Base-by-base conservation (phyloP, 1,284 basidiomycete species). In the Ceraceosorus guamensis region DNA sequence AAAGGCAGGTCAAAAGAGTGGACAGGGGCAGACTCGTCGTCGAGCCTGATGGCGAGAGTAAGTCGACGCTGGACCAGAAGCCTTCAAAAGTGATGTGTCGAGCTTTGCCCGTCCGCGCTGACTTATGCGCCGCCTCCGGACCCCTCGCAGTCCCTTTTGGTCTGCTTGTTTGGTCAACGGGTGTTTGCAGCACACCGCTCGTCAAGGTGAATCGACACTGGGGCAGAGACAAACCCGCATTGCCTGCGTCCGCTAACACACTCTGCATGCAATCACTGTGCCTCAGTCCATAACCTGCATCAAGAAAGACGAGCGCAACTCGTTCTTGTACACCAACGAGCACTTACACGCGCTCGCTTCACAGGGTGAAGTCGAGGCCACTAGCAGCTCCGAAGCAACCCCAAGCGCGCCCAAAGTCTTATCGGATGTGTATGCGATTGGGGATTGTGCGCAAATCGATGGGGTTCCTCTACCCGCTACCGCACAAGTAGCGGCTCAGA, bases 121-220 rank as follows among this genome's bases (percentile, higher is more conserved):
- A n/a, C n/a, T 62, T 46, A 32, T 16, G 31, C 51, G 34, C 30
- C 14, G 50, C 34, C 41, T 33, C 55, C 35, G 30, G 57, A 46
- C 18, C 35, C 47, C 55, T 46, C 43, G 2, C 55, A 87, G 86
- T 88, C 31, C 84, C 83, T 11, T 88, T 86, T 71, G 89, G 89
- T 13, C 78, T 91, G 41, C 81, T 89, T 5, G 88, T 92, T 16
- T 91, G 89, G 90, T 86, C 24, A 64, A 90, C 89, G 4, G 88
- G 88, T 2, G 80, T 91, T 6, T 82, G 87, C 7, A 83, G 87
- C 3, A 90, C 90, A 68, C 87, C 88, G 6, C 79, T 91, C 45
- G 81, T 91, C 48, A 76, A 82, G 55, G 79, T 81, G n/a, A n/a
- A n/a, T n/a, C n/a, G n/a, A n/a, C n/a, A n/a, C n/a, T n/a, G n/a